Base-by-base conservation (phyloP, 2,329 filamentous ascomycete species). In the Alternaria burnsii region DNA sequence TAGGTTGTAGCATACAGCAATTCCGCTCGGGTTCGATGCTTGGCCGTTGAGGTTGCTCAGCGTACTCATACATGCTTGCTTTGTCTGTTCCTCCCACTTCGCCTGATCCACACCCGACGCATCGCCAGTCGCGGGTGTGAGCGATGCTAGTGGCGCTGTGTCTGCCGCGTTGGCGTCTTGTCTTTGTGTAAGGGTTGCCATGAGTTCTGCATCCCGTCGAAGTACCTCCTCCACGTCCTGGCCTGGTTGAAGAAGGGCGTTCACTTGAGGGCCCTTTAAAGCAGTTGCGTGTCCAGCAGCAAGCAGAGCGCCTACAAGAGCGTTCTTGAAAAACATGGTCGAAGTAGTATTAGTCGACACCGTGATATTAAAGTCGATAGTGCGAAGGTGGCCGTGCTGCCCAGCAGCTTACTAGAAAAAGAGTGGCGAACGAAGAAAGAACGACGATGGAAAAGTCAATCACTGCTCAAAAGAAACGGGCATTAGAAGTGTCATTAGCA, bases 1-100 rank as follows among this genome's bases (percentile, higher is more conserved):
- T 24, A 96, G 79, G 75, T 95, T 96, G 81, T 94, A 95, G 84
- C 92, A 96, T 48, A 92, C 87, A 59, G 89, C 90, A 48, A 92
- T 86, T 52, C 92, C 92, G 10, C 91, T 90, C 5, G 91, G 90
- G 67, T 94, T 94, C 24, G 86, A 85, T 42, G 88, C 86, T 61
- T 84, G 81, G 11, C 79, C 80, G 14, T 82, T 81, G 50, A 93
- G 82, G 26, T 79, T 75, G 3, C 78, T 75, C 18, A 95, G 82
- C 9, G 86, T 83, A 22, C 79, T 70, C 44, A 79, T 80, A 77
- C 92, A 95, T 22, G 89, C 89, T 11, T 79, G 56, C 52, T 72
- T 68, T n/a, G 79, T 80, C 46, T 79, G 63, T 22, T 68, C 68
- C 53, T 79, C 73, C 78, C 78, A 80, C 60, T 75, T 68, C 1